Evolutionary conservation across 73 alveolate species (phyloP), one percentile per base, ranked within the genome.

Genomic region (Paramecium caudatum): DNA sequence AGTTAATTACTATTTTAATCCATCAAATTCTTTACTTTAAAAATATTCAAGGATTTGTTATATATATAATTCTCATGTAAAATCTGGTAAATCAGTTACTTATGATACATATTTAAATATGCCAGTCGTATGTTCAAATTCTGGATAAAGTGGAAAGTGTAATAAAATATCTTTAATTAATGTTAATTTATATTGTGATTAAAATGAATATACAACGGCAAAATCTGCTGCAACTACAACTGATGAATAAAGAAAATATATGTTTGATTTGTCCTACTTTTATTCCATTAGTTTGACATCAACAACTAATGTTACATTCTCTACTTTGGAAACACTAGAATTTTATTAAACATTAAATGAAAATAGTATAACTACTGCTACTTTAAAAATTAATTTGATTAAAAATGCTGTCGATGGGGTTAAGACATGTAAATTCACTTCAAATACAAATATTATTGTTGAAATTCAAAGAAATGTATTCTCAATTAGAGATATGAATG

Each of bases 61-160:
- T 45, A 3, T 37, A 0, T 74, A n/a, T 74, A 13, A 74, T 41
- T 23, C 30, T 6, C 3, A 74, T 15, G 15, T 17, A 23, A 10
- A 43, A 41, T 3, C 4, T 10, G 4, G 9, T 74, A 10, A n/a
- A 1, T n/a, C n/a, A 12, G 68, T 45, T 3, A 17, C 43, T 4
- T 74, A 74, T 21, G 47, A 74, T 39, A 27, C 88, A 8, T 19
- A 74, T 15, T 74, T 74, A 39, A 74, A 74, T 21, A 74, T 74
- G 88, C 88, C 88, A 27, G 4, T 74, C 43, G 16, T 7, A 37
- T 74, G 88, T 43, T 1, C 4, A 3, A 21, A 25, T 61, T 61
- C 82, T 5, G 82, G 82, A 5, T 5, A 61, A 61, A 10, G 34
- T 61, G 45, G 45, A 5, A 41, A 74, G 17, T 74, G 88, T 15